Evolutionary conservation across 1,284 basidiomycete genomes (phyloP).

Genomic region (Lignosus rhinocerotis): DNA sequence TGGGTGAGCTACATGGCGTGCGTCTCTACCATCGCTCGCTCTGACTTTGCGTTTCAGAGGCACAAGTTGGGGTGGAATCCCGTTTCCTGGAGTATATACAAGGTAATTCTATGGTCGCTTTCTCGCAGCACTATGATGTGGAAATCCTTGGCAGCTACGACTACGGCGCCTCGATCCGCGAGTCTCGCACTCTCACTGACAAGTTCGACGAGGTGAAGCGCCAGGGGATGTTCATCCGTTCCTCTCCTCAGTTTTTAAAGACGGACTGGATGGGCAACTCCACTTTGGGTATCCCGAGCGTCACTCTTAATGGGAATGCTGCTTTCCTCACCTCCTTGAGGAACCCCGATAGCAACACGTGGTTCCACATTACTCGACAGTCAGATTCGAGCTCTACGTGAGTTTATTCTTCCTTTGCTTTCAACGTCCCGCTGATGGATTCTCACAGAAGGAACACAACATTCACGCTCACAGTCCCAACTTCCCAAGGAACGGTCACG

Average conservation of each 20-base stretch:
- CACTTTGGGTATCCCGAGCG: slow-evolving; percentile 43
- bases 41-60: slow-evolving; percentile 44
- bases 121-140: not conserved
- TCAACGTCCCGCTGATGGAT: not conserved
- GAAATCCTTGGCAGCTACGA: slow-evolving; percentile 47
- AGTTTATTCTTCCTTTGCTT: slow-evolving; percentile 26
- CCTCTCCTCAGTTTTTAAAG: slow-evolving; percentile 73
- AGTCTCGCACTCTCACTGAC: slow-evolving; percentile 64
- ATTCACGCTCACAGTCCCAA: slow-evolving; percentile 60
- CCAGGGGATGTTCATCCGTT: slow-evolving; percentile 73
- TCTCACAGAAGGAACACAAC: slow-evolving; percentile 43
- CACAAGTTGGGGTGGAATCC: slow-evolving; percentile 77
- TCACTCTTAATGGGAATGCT: slow-evolving; percentile 45
- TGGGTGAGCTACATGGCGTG: slow-evolving; percentile 42
- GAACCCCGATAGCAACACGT: slow-evolving; percentile 64
- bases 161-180: slow-evolving; percentile 66
- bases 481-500: slow-evolving; percentile 48
- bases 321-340: slow-evolving; percentile 61
- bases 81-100: slow-evolving; percentile 65
- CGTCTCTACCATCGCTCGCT: not conserved
- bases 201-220: slow-evolving; percentile 78
- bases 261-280: slow-evolving; percentile 72
- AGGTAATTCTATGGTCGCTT: slow-evolving; percentile 28
- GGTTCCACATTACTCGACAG: slow-evolving; percentile 75
- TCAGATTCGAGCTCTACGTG: slow-evolving; percentile 65